Conservation (phyloP, 2,329 filamentous ascomycete species). For the Trichophyton verrucosum region DNA sequence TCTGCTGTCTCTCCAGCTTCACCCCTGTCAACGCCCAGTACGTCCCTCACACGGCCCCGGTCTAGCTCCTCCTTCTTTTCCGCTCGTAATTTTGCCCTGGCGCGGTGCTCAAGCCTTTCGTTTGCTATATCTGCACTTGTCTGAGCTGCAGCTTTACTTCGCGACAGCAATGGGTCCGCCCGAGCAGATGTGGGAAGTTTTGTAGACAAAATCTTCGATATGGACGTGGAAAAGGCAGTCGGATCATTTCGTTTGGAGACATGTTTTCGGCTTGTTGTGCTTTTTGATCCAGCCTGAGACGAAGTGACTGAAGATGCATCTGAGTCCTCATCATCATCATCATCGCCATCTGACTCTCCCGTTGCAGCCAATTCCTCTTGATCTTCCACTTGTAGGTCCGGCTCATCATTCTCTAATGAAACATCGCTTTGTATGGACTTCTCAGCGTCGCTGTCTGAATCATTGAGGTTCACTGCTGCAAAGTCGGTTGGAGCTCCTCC, state of each 20-base stretch:
- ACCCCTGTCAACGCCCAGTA: constrained; percentile 52
- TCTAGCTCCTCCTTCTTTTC: constrained; percentile 70
- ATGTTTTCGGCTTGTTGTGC: constrained; percentile 20
- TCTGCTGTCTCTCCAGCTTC: constrained; percentile 46
- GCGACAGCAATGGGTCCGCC: constrained; percentile 78
- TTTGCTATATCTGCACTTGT: constrained; percentile 62
- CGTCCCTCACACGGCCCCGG: constrained; percentile 78
- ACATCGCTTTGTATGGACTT: constrained; percentile 16
- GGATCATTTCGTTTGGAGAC: constrained; percentile 76
- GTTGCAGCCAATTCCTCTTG: constrained; percentile 20
- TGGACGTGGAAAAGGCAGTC: constrained; percentile 76
- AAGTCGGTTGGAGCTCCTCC: constrained; percentile 26
- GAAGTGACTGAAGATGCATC: constrained; percentile 24
- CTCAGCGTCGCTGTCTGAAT: constrained; percentile 12
- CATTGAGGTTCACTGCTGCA: constrained; percentile 13
- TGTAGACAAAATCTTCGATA: constrained; percentile 81
- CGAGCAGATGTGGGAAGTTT: constrained; percentile 75
- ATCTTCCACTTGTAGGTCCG: constrained; percentile 10
- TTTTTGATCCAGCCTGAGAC: constrained; percentile 27
- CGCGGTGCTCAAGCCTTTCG: constrained; percentile 67
- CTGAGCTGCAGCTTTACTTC: constrained; percentile 61
- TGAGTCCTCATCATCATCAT: constrained; percentile 17
- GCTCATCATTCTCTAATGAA: constrained; percentile 12
- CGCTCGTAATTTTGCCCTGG: constrained; percentile 62
- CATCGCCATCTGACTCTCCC: constrained; percentile 16